These are phyloP conservation scores for Pseudogymnoascus pannorum DNA, from an alignment of 2,329 filamentous ascomycete species.

Conservation along the genomic window DNA sequence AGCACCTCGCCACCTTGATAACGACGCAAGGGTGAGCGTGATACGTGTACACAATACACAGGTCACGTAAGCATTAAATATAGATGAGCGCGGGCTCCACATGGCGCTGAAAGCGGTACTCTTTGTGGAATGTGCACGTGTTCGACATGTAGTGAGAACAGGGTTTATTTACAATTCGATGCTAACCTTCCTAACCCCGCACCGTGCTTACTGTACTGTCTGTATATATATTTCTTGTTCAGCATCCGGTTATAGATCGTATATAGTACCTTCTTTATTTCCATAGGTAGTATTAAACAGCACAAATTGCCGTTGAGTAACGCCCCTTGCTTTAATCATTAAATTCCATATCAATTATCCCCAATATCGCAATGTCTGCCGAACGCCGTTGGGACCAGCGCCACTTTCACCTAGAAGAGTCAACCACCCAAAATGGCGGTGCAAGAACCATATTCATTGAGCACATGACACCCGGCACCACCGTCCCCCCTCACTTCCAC, in stretches of 20 bases:
- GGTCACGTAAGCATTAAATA: background rate
- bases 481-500: constrained; percentile 18
- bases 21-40: background rate
- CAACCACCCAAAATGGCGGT: constrained; percentile 15
- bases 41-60: background rate
- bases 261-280: background rate
- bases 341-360: background rate
- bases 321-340: background rate
- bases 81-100: background rate
- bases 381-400: constrained; percentile 17
- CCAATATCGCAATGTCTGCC: constrained; percentile 12
- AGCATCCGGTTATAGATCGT: background rate
- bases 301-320: background rate
- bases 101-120: background rate
- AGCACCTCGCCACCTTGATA: background rate
- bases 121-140: background rate
- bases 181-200: background rate
- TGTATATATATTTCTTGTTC: background rate
- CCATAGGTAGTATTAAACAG: background rate
- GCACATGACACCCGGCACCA: constrained; percentile 17
- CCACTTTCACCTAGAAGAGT: constrained; percentile 17
- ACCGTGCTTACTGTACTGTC: background rate
- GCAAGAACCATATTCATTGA: constrained; percentile 17
- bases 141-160: background rate
- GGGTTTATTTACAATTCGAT: background rate